Conservation (phyloP, 164 flowering plant genomes). For the Nymphaea colorata region DNA sequence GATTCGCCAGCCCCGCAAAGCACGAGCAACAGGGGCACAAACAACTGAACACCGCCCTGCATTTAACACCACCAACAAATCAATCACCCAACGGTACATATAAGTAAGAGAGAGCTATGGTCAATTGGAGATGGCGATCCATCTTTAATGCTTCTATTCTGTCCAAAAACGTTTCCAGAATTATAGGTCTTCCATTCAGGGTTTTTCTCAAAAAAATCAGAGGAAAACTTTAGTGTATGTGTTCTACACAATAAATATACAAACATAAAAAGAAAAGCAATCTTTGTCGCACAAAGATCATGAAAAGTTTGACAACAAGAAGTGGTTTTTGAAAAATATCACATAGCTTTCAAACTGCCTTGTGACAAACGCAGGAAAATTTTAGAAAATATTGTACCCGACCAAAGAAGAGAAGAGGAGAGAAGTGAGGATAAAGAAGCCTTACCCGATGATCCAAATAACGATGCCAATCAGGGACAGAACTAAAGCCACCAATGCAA, state of each 20-base stretch:
- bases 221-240: no score
- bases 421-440: not conserved
- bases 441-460: constrained; percentile 36
- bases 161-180: no score
- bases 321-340: not conserved
- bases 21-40: constrained; percentile 68
- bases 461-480: constrained; percentile 28
- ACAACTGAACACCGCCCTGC: constrained; percentile 52
- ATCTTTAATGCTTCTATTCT: no score
- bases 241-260: no score
- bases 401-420: not conserved
- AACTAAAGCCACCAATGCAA: constrained; percentile 29
- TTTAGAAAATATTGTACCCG: no score
- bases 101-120: no score
- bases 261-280: no score
- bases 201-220: no score
- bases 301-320: not conserved
- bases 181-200: no score
- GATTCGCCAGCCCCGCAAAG: constrained; percentile 37
- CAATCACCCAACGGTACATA: not conserved
- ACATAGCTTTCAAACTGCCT: not conserved
- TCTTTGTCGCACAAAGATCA: no score
- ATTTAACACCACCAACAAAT: not conserved
- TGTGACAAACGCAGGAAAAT: not conserved
- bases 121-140: no score